These are phyloP conservation scores for Penicillium desertorum DNA, from an alignment of 495 filamentous ascomycete genomes.

Conservation along the genomic window DNA sequence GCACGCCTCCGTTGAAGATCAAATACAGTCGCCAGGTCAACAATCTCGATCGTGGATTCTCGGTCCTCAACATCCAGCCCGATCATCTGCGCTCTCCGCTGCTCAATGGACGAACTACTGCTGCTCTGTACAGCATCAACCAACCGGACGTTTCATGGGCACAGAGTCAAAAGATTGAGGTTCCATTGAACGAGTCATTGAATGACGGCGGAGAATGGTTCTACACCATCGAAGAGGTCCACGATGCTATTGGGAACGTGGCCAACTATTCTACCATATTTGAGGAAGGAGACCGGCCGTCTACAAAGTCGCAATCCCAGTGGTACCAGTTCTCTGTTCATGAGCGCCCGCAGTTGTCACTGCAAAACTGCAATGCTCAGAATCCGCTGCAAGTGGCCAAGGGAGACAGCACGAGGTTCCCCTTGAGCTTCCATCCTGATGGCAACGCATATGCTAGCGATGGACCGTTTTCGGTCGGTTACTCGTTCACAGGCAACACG, in stretches of 20 bases:
- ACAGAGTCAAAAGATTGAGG: slow-evolving; percentile 65
- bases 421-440: slow-evolving; percentile 65
- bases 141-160: slow-evolving; percentile 74
- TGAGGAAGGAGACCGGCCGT: slow-evolving; percentile 57
- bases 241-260: slow-evolving; percentile 84
- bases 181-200: slow-evolving; percentile 87
- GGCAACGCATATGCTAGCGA: slow-evolving; percentile 51
- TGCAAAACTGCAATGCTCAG: slow-evolving; percentile 71
- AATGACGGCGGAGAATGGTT: slow-evolving; percentile 73
- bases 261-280: slow-evolving; percentile 68
- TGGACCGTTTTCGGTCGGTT: slow-evolving; percentile 48
- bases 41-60: slow-evolving; percentile 67
- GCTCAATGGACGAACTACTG: slow-evolving; percentile 52
- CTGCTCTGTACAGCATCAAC: slow-evolving; percentile 52
- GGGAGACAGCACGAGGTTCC: slow-evolving; percentile 66
- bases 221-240: slow-evolving; percentile 87
- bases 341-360: slow-evolving; percentile 72
- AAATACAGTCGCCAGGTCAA: slow-evolving; percentile 87
- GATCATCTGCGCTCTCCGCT: slow-evolving; percentile 81
- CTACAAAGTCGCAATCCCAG: slow-evolving; percentile 58
- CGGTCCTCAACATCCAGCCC: slow-evolving; percentile 87
- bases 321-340: slow-evolving; percentile 85
- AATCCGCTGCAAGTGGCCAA: slow-evolving; percentile 79
- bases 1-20: slow-evolving; percentile 87
- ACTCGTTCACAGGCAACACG: slow-evolving; percentile 54